phyloP scores from a whole-genome alignment of 371 early-diverging fungal genomes.

The Mucor piriformis region DNA sequence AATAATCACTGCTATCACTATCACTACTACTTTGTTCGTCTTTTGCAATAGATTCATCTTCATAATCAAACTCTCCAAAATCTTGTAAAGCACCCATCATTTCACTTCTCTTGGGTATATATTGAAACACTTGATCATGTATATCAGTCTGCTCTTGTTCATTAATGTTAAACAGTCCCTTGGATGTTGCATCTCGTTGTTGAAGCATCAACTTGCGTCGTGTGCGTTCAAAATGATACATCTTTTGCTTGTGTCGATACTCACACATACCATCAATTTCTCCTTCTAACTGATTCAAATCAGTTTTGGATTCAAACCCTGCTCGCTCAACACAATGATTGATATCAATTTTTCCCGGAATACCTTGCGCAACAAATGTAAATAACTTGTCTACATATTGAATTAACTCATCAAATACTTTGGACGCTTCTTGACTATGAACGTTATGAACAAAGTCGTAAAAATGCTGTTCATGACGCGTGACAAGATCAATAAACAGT shows the following conservation, averaged over 20 bases:
- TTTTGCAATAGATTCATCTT: slow-evolving; percentile 12
- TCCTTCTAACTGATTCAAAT: slow-evolving; percentile 10
- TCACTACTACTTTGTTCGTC: neutral
- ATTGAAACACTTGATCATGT: slow-evolving; percentile 25
- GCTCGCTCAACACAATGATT: slow-evolving; percentile 17
- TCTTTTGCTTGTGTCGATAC: slow-evolving; percentile 39
- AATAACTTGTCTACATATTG: slow-evolving; percentile 42
- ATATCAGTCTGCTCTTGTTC: slow-evolving; percentile 4
- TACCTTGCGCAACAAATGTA: slow-evolving; percentile 34
- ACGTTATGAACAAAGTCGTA: slow-evolving; percentile 67
- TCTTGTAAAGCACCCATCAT: slow-evolving; percentile 32
- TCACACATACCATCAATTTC: slow-evolving; percentile 47
- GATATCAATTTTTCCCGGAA: slow-evolving; percentile 35
- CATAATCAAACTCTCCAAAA: slow-evolving; percentile 33
- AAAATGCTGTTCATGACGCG: slow-evolving; percentile 59
- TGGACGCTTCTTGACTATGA: slow-evolving; percentile 54
- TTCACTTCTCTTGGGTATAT: slow-evolving; percentile 27
- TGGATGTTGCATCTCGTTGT: neutral
- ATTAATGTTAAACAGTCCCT: slow-evolving; percentile 11
- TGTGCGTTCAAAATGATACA: slow-evolving; percentile 28
- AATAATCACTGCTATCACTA: too few relatives aligned
- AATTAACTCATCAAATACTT: slow-evolving; percentile 49
- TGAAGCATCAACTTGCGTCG: slow-evolving; percentile 20
- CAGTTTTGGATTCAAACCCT: slow-evolving; percentile 15
- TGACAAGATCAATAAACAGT: slow-evolving; percentile 49